Conservation (phyloP, 345 rosid species). For the Cardiospermum halicacabum region DNA sequence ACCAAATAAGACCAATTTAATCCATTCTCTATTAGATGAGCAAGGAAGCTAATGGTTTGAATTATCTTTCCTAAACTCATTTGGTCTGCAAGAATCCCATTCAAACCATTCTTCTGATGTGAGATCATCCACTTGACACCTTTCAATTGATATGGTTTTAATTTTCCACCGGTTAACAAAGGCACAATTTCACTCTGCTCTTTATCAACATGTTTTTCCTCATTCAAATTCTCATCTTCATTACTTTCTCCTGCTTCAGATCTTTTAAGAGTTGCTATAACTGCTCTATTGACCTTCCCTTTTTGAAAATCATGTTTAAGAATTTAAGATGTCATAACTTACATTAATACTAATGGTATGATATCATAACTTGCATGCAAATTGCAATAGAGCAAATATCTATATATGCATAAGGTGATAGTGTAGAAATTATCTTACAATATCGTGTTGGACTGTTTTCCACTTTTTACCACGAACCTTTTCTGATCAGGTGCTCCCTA, state of each 20-base stretch:
- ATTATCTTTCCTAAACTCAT: no score
- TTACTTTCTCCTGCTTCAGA: slow-evolving; percentile 41
- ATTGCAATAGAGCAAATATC: neutral
- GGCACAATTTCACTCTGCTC: slow-evolving; percentile 87
- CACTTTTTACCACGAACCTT: slow-evolving; percentile 67
- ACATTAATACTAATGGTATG: neutral
- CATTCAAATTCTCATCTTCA: slow-evolving; percentile 50
- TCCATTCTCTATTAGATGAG: no score
- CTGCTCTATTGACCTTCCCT: slow-evolving; percentile 84
- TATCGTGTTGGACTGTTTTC: slow-evolving; percentile 58
- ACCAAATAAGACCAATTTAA: no score
- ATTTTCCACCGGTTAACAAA: slow-evolving; percentile 22
- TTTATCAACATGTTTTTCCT: slow-evolving; percentile 67
- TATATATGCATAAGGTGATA: slow-evolving; percentile 6
- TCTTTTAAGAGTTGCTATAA: slow-evolving; percentile 90
- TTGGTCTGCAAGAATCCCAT: no score
- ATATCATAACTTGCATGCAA: neutral
- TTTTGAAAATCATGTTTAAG: slow-evolving; percentile 9
- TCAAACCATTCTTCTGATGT: no score
- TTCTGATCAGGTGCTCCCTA: slow-evolving; percentile 38
- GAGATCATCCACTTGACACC: no score
- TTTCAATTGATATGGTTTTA: no score
- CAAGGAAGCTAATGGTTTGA: no score
- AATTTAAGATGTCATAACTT: neutral
- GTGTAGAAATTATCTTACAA: slow-evolving; percentile 33